These are phyloP conservation scores for Diplodia corticola DNA, from an alignment of 2,329 filamentous ascomycete genomes.

Conservation along the genomic window DNA sequence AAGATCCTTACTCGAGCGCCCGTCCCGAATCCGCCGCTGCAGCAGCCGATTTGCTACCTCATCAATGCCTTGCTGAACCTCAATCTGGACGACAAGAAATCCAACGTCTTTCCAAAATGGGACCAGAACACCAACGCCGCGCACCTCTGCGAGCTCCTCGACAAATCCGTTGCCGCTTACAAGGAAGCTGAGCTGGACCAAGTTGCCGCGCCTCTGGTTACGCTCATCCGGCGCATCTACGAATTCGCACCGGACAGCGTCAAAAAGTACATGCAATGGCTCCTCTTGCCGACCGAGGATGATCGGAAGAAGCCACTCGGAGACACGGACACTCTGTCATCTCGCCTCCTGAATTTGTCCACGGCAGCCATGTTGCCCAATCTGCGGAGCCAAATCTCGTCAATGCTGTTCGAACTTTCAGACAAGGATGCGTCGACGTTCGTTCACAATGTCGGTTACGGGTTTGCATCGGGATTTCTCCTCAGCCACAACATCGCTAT, in stretches of 20 bases:
- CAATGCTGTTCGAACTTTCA: conserved; percentile 84
- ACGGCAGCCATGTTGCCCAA: conserved; percentile 71
- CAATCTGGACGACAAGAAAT: conserved; percentile 58
- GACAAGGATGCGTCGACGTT: conserved; percentile 76
- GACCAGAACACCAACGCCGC: conserved; percentile 62
- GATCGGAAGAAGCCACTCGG: conserved; percentile 80
- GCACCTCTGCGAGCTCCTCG: conserved; percentile 69
- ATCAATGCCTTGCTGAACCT: conserved; percentile 83
- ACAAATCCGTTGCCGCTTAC: conserved; percentile 64
- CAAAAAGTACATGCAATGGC: conserved; percentile 62
- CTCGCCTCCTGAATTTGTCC: conserved; percentile 74
- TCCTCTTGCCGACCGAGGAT: conserved; percentile 72
- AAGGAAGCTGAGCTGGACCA: conserved; percentile 70
- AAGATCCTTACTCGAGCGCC: conserved; percentile 66
- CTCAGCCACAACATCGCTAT: conserved; percentile 80
- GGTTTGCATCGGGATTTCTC: conserved; percentile 87
- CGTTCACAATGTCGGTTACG: conserved; percentile 90
- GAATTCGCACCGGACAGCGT: conserved; percentile 65
- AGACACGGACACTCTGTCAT: conserved; percentile 69
- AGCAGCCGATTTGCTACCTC: conserved; percentile 68
- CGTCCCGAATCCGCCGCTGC: conserved; percentile 65
- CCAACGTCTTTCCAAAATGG: conserved; percentile 64
- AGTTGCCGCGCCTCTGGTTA: conserved; percentile 70
- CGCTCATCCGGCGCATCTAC: conserved; percentile 70
- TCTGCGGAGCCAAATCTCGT: conserved; percentile 71